These are phyloP conservation scores for Saccharomycopsis synnaedendra DNA, from an alignment of 805 yeast genomes.

Conservation along the genomic window DNA sequence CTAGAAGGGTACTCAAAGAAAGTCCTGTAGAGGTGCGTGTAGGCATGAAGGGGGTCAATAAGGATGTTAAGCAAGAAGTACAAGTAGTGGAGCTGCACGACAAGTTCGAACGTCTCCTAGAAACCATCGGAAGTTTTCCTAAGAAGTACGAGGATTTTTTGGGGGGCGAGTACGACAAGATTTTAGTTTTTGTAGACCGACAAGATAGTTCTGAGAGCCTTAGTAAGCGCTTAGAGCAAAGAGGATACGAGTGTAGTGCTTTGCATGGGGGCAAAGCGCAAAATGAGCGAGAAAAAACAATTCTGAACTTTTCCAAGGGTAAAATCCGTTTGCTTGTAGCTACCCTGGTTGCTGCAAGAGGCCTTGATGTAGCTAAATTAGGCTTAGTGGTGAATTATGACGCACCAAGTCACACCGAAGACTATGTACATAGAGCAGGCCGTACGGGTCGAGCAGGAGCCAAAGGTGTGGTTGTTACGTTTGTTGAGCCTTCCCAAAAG, in stretches of 20 bases:
- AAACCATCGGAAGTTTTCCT: slow-evolving; percentile 35
- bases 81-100: slow-evolving; percentile 44
- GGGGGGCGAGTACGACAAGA: slow-evolving; percentile 25
- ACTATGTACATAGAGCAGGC: slow-evolving; percentile 93
- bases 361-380: slow-evolving; percentile 82
- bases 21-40: slow-evolving; percentile 69
- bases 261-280: slow-evolving; percentile 93
- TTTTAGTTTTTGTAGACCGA: slow-evolving; percentile 76
- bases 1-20: slow-evolving; percentile 41
- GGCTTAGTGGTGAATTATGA: slow-evolving; percentile 74
- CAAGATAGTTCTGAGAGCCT: slow-evolving; percentile 79
- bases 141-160: neutral
- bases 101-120: slow-evolving; percentile 46
- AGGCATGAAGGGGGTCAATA: slow-evolving; percentile 75
- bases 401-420: slow-evolving; percentile 83
- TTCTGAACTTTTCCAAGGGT: slow-evolving; percentile 52
- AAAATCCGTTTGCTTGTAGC: slow-evolving; percentile 61
- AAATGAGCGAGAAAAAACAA: slow-evolving; percentile 63
- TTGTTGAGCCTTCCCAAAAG: slow-evolving; percentile 51
- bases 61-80: slow-evolving; percentile 65
- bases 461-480: slow-evolving; percentile 64
- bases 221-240: slow-evolving; percentile 36
- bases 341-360: slow-evolving; percentile 92
- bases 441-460: slow-evolving; percentile 90
- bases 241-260: slow-evolving; percentile 50